These are phyloP conservation scores for Mediolabrus comicus DNA, from an alignment of 108 stramenopile species.

Conservation along the genomic window DNA sequence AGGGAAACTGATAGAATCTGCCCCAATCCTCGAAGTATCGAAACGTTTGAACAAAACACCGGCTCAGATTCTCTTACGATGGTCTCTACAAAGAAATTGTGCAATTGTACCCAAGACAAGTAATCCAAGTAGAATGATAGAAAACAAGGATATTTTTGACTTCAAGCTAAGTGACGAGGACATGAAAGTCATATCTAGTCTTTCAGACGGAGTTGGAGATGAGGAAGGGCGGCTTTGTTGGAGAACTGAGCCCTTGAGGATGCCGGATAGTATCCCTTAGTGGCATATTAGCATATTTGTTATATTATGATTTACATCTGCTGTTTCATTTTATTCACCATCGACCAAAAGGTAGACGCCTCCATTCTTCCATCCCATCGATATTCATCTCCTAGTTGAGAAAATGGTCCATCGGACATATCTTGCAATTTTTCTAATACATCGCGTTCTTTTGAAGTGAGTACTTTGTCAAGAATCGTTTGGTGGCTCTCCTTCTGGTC, in stretches of 20 bases:
- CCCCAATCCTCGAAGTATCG: slow-evolving; percentile 53
- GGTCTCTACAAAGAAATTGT: slow-evolving; percentile 50
- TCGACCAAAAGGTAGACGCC: slow-evolving; percentile 57
- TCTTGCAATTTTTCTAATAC: slow-evolving; percentile 43
- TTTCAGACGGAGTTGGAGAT: slow-evolving; percentile 17
- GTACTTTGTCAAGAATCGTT: slow-evolving; percentile 39
- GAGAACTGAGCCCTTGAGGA: slow-evolving; percentile 64
- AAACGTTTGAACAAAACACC: slow-evolving; percentile 24
- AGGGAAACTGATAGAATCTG: slow-evolving; percentile 22
- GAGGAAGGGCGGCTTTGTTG: slow-evolving; percentile 63
- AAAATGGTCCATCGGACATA: slow-evolving; percentile 65
- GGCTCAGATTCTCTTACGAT: slow-evolving; percentile 55
- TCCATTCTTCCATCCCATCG: slow-evolving; percentile 71
- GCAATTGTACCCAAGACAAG: slow-evolving; percentile 41
- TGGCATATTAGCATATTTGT: not conserved
- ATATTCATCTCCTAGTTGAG: slow-evolving; percentile 43
- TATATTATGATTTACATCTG: not conserved
- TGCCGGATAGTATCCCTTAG: slow-evolving; percentile 26
- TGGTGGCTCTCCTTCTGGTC: slow-evolving; percentile 9
- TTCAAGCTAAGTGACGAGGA: slow-evolving; percentile 22
- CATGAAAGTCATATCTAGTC: slow-evolving; percentile 19
- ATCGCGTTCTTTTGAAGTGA: slow-evolving; percentile 43
- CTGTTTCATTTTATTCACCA: not conserved
- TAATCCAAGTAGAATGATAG: slow-evolving; percentile 31
- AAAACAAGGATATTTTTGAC: slow-evolving; percentile 32